Base-by-base conservation (phyloP, 2,329 filamentous ascomycete species). In the Pseudocercospora ulei region DNA sequence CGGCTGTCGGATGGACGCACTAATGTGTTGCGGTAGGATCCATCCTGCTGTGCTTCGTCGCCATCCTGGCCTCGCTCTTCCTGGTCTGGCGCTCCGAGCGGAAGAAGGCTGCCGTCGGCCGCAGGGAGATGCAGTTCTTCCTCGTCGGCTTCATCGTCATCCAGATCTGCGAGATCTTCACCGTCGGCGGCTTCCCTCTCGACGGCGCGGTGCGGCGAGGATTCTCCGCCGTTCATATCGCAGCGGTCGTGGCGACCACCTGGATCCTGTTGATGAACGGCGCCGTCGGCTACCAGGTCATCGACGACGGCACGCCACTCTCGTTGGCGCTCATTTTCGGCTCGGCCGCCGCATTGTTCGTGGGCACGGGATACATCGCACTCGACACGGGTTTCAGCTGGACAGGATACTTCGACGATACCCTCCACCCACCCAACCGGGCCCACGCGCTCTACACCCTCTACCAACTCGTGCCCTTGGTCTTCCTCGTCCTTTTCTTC, bases 111-210 rank as follows among this genome's bases (percentile, higher is more conserved):
- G 90, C 90, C 39, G 90, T 98, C 31, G 90, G 90, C 44, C 73
- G 90, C 67, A 82, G 90, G 62, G 90, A 98, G 64, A 96, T 98
- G 75, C 90, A 98, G 70, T 56, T 95, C 20, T 96, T 98, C 65
- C 74, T 98, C 35, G 47, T 83, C 26, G 80, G 82, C 35, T 98
- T 85, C 61, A 80, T 93, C 41, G 64, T 96, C 42, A 78, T 96
- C 45, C 78, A 82, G 54, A 82, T 98, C 55, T 95, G 87, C 65
- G 90, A 96, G 62, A 94, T 98, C 56, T 95, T 98, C 65, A 87
- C 86, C 0, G 78, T 96, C 22, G 90, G 90, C 51, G 82, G 80
- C 18, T 88, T 98, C 55, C 86, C 88, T 2, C 65, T 95, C 12
- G 67, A 74, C 50, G 65, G 70, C 36, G 75, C 65, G 34, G 81